phyloP scores from a whole-genome alignment of 257 asterid species.

The Solanum bukasovii region DNA sequence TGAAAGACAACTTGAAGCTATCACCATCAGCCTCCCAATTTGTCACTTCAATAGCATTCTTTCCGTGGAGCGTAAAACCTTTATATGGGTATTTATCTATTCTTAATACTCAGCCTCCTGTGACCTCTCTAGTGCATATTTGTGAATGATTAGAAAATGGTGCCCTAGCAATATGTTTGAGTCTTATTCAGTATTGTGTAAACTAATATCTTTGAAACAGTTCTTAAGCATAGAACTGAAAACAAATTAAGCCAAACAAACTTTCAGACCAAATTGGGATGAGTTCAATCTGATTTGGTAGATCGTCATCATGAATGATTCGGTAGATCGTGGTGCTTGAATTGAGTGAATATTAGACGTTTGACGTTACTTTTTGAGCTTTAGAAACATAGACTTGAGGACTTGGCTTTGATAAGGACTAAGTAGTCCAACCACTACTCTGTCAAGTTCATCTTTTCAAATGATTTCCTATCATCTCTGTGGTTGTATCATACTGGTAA shows the following conservation, averaged over 20 bases:
- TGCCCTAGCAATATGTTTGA: not conserved
- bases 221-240: not conserved
- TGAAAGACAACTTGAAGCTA: slow-evolving; percentile 77
- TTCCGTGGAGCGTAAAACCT: slow-evolving; percentile 96
- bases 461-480: not conserved
- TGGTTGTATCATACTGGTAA: not conserved
- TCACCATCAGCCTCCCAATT: slow-evolving; percentile 95
- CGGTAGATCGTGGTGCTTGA: not conserved
- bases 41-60: slow-evolving; percentile 77
- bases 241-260: not conserved
- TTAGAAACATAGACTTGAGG: not conserved
- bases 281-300: not conserved
- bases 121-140: not conserved
- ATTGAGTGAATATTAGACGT: not conserved
- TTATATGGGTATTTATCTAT: slow-evolving; percentile 64
- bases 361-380: not conserved
- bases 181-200: not conserved
- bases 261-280: not conserved
- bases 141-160: not conserved
- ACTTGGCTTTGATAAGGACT: not conserved
- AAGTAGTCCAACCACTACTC: not conserved
- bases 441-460: not conserved
- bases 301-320: not conserved
- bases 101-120: not conserved
- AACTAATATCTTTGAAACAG: not conserved